Evolutionary conservation across 495 filamentous ascomycete species (phyloP).

Genomic region (Bombardia bombarda): DNA sequence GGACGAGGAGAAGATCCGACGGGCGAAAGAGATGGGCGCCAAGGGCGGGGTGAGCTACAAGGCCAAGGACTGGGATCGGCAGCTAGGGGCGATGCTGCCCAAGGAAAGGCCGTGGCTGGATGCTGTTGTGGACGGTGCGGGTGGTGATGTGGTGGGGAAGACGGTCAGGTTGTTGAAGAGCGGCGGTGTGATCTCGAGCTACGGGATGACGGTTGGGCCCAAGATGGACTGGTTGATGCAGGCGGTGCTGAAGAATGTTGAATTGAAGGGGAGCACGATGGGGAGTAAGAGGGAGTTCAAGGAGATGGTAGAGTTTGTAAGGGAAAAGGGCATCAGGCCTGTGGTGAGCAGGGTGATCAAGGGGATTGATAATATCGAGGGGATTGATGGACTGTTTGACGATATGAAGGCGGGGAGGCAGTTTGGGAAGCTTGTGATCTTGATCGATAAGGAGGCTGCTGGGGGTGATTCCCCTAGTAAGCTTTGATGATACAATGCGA

Average conservation of each 20-base stretch:
- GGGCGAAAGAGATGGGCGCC: slow-evolving; percentile 57
- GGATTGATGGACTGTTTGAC: slow-evolving; percentile 61
- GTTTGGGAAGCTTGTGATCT: slow-evolving; percentile 69
- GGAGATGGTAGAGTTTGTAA: slow-evolving; percentile 71
- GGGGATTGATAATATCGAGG: slow-evolving; percentile 57
- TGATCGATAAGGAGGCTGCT: too few relatives aligned
- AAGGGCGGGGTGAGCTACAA: slow-evolving; percentile 63
- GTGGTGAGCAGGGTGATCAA: slow-evolving; percentile 54
- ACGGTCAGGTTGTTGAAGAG: slow-evolving; percentile 47
- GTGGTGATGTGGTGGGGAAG: slow-evolving; percentile 60
- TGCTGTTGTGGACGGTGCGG: slow-evolving; percentile 68
- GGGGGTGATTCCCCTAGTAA: too few relatives aligned
- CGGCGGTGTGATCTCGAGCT: slow-evolving; percentile 60
- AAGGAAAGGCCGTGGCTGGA: slow-evolving; percentile 53
- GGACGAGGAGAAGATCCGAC: slow-evolving; percentile 54
- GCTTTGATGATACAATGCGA: too few relatives aligned
- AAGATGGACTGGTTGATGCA: slow-evolving; percentile 64
- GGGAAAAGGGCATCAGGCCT: slow-evolving; percentile 52
- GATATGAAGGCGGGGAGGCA: slow-evolving; percentile 69
- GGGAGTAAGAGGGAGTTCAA: slow-evolving; percentile 66
- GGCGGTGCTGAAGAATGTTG: slow-evolving; percentile 68
- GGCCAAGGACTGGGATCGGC: slow-evolving; percentile 59
- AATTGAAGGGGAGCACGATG: slow-evolving; percentile 66
- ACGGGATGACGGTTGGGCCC: slow-evolving; percentile 72
- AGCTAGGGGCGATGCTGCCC: slow-evolving; percentile 50